phyloP scores from a whole-genome alignment of 257 asterid genomes.

The Nicotiana attenuata region DNA sequence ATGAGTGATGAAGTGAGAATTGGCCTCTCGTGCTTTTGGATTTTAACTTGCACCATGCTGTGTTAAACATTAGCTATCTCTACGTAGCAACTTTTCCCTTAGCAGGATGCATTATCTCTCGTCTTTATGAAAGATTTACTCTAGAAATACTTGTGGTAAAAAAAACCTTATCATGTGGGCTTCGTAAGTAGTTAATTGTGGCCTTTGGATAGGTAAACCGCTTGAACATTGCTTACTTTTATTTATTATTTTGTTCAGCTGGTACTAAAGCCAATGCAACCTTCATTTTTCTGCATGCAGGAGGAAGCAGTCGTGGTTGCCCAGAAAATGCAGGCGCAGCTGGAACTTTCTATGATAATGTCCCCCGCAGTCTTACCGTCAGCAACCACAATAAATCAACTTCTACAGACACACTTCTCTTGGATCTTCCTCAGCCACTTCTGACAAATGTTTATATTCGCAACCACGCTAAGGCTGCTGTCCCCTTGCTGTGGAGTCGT shows the following conservation, averaged over 20 bases:
- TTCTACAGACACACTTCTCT: constrained; percentile 79
- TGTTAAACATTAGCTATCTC: not conserved
- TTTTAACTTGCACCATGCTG: not conserved
- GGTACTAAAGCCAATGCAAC: constrained; percentile 18
- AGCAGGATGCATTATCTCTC: constrained; percentile 1
- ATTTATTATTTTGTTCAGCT: not conserved
- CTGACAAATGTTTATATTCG: constrained; percentile 75
- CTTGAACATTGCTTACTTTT: not conserved
- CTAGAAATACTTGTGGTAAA: not conserved
- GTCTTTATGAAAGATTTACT: not conserved
- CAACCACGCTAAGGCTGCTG: constrained; percentile 87
- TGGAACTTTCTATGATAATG: constrained; percentile 91
- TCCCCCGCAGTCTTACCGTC: constrained; percentile 93
- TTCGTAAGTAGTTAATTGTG: not conserved
- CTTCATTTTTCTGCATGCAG: constrained; percentile 39
- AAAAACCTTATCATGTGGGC: not conserved
- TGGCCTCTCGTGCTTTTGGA: not conserved
- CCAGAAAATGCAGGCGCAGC: constrained; percentile 97
- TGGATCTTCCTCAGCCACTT: constrained; percentile 93
- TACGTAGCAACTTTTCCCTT: not conserved
- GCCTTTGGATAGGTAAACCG: constrained; percentile 6
- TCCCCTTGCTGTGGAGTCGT: constrained; percentile 98
- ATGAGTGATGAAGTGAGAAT: not conserved
- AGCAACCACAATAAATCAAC: constrained; percentile 76
- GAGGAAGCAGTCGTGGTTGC: constrained; percentile 94